phyloP scores from a whole-genome alignment of 2,329 filamentous ascomycete species.

The Pyricularia pennisetigena region DNA sequence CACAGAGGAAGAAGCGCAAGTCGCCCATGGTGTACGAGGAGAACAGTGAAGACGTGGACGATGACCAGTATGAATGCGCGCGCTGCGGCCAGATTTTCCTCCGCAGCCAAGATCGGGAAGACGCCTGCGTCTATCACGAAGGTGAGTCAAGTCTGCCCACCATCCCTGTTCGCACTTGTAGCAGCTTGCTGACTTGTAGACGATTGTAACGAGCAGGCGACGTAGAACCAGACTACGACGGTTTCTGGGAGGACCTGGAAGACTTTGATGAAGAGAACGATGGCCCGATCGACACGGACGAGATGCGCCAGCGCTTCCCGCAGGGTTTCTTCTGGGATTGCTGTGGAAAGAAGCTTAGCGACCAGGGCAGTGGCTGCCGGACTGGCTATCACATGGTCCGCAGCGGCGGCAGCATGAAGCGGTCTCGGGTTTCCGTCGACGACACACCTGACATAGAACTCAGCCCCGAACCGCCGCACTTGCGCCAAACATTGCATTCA shows the following conservation, averaged over 20 bases:
- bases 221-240: conserved; percentile 9
- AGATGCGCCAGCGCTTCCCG: conserved; percentile 6
- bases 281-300: conserved; percentile 11
- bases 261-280: neutral
- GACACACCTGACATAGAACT: neutral
- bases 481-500: neutral
- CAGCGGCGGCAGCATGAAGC: neutral
- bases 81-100: conserved; percentile 6
- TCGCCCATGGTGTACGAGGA: neutral
- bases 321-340: conserved; percentile 16
- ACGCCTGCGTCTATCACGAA: conserved; percentile 5
- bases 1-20: neutral
- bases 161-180: neutral
- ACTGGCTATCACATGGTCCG: neutral
- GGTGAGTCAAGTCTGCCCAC: neutral
- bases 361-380: neutral
- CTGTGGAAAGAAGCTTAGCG: conserved; percentile 7
- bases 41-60: neutral
- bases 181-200: neutral
- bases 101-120: conserved; percentile 8
- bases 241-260: conserved; percentile 5
- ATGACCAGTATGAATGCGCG: neutral
- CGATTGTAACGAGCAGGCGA: conserved; percentile 7
- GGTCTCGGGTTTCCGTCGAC: neutral
- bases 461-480: neutral